Percentiles rank a stretch among this genome's conserved stretches.
Evolutionary conservation across 2,329 filamentous ascomycete genomes (phyloP).

Genomic region (Scedosporium minutisporum): DNA sequence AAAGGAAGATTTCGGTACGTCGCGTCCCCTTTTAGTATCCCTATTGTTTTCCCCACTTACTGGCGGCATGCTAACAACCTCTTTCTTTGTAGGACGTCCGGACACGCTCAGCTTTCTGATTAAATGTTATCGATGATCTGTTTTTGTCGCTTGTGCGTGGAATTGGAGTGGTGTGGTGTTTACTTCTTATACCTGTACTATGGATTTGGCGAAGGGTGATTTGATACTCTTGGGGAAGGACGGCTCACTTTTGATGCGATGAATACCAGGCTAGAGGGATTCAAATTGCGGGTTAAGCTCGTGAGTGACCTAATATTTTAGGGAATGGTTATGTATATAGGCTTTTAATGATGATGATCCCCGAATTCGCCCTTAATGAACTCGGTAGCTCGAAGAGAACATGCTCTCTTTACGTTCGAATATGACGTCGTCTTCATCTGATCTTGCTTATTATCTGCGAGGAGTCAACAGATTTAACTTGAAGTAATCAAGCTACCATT

Average conservation of each 20-base stretch:
- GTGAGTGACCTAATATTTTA: neutral
- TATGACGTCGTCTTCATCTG: too few species aligned
- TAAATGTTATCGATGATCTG: neutral
- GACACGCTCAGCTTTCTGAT: conserved; percentile 49
- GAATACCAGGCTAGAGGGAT: neutral
- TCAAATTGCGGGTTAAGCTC: neutral
- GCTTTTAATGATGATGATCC: conserved; percentile 3
- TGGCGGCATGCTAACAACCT: neutral
- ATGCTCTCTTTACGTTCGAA: too few species aligned
- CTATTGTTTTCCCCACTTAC: neutral
- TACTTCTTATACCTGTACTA: neutral
- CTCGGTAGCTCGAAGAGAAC: too few species aligned
- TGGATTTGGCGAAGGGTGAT: neutral
- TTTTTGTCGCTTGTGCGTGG: neutral
- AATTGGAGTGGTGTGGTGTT: neutral
- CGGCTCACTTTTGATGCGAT: neutral
- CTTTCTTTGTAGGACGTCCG: conserved; percentile 37
- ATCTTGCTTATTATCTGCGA: too few species aligned
- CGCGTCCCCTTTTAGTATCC: neutral
- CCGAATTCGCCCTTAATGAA: neutral
- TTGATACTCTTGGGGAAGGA: neutral
- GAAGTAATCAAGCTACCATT: too few species aligned
- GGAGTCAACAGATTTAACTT: too few species aligned
- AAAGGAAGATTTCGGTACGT: conserved; percentile 77
- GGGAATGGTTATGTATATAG: neutral